Evolutionary conservation across 371 early-diverging fungal genomes (phyloP).

Genomic region (Mucor velutinosus): DNA sequence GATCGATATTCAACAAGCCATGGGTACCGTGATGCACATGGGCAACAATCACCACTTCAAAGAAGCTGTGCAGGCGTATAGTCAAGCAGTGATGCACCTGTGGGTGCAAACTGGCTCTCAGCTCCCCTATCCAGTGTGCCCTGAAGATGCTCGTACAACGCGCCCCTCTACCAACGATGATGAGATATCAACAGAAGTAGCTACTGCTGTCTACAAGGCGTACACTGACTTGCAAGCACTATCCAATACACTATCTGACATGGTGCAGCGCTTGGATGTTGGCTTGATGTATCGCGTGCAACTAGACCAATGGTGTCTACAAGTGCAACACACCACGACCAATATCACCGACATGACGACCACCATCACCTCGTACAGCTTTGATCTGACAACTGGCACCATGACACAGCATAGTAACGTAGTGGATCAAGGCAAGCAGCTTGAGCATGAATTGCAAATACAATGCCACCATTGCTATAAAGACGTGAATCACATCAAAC

Average conservation of each 20-base stretch:
- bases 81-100: slow-evolving; percentile 13
- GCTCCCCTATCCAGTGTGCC: slow-evolving; percentile 35
- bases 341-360: not conserved
- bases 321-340: not conserved
- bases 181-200: slow-evolving; percentile 28
- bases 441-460: not conserved
- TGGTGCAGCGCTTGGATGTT: slow-evolving; percentile 8
- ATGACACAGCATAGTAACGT: not conserved
- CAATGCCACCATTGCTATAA: not conserved
- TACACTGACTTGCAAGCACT: slow-evolving; percentile 31
- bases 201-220: slow-evolving; percentile 16
- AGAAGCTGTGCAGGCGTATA: slow-evolving; percentile 10
- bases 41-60: not conserved
- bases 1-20: slow-evolving; percentile 13
- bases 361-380: not conserved
- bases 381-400: not conserved
- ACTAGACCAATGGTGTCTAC: slow-evolving; percentile 13
- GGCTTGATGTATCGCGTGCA: not conserved
- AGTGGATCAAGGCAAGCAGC: not conserved
- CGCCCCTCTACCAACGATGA: slow-evolving; percentile 34
- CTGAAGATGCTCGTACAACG: slow-evolving; percentile 34
- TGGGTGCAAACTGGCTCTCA: slow-evolving; percentile 26
- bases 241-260: slow-evolving; percentile 14
- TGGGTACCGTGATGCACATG: not conserved
- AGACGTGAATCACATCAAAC: not conserved